phyloP scores from a whole-genome alignment of 2,329 filamentous ascomycete genomes.

The Ophiobolus disseminans region DNA sequence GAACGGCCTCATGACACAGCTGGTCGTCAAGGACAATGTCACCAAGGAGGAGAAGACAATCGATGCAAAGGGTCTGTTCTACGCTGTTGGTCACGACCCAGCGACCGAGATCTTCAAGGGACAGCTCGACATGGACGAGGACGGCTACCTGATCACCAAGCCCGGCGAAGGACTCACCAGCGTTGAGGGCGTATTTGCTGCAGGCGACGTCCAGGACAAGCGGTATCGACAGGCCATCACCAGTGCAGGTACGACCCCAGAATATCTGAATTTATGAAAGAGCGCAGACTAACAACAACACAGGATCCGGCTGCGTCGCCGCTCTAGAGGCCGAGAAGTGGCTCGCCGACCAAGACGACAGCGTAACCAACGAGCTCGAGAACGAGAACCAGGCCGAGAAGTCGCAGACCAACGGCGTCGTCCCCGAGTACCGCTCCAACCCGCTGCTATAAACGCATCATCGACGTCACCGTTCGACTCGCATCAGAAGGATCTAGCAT shows the following conservation, averaged over 20 bases:
- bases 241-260: slow-evolving; percentile 93
- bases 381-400: slow-evolving; percentile 59
- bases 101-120: slow-evolving; percentile 90
- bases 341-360: slow-evolving; percentile 76
- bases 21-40: slow-evolving; percentile 80
- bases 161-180: slow-evolving; percentile 89
- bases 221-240: slow-evolving; percentile 97
- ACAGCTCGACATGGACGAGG: slow-evolving; percentile 84
- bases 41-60: slow-evolving; percentile 82
- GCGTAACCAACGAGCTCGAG: slow-evolving; percentile 55
- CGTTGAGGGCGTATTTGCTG: slow-evolving; percentile 91
- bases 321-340: slow-evolving; percentile 96
- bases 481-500: slow-evolving; percentile 21
- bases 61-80: slow-evolving; percentile 92
- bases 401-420: slow-evolving; percentile 60
- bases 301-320: slow-evolving; percentile 92
- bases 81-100: slow-evolving; percentile 95
- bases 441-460: slow-evolving; percentile 60
- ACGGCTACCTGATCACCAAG: slow-evolving; percentile 89
- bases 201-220: slow-evolving; percentile 98
- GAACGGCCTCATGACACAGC: slow-evolving; percentile 81
- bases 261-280: too few species aligned
- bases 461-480: not conserved
- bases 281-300: slow-evolving; percentile 22
- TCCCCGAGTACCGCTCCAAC: slow-evolving; percentile 69